Evolutionary conservation across 2,329 filamentous ascomycete genomes (phyloP).

Genomic region (Monosporascus sp.): DNA sequence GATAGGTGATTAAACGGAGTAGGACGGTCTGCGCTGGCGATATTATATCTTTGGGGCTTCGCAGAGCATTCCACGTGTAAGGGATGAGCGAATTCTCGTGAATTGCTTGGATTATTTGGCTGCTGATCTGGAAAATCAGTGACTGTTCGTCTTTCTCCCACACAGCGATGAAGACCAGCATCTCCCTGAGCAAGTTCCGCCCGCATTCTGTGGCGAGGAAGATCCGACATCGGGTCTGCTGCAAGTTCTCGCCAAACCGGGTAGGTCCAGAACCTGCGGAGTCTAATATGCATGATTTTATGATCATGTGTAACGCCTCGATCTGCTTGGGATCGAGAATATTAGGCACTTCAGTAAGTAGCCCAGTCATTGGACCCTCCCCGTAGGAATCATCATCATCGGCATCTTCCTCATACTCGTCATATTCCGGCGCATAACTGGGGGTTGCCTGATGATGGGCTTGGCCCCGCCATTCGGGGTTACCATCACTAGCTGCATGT

Average conservation of each 20-base stretch:
- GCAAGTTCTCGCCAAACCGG: constrained; percentile 70
- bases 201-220: constrained; percentile 86
- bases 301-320: constrained; percentile 92
- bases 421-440: constrained; percentile 38
- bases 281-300: constrained; percentile 90
- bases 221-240: constrained; percentile 84
- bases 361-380: constrained; percentile 72
- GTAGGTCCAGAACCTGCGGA: constrained; percentile 66
- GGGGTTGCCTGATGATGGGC: constrained; percentile 33
- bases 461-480: constrained; percentile 32
- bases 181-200: constrained; percentile 79
- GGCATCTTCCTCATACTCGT: constrained; percentile 44
- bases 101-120: constrained; percentile 90
- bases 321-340: constrained; percentile 93
- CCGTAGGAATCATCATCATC: constrained; percentile 72
- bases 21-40: constrained; percentile 92
- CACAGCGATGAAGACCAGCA: constrained; percentile 92
- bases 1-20: constrained; percentile 82
- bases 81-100: constrained; percentile 85
- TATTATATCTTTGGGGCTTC: constrained; percentile 92
- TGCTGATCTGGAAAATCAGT: constrained; percentile 93
- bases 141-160: constrained; percentile 95
- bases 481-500: constrained; percentile 29
- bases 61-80: constrained; percentile 85
- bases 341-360: constrained; percentile 89